Percentiles rank a stretch among this genome's conserved stretches.
phyloP scores from a whole-genome alignment of 768 basidiomycete genomes.

The Baorangia bicolor region DNA sequence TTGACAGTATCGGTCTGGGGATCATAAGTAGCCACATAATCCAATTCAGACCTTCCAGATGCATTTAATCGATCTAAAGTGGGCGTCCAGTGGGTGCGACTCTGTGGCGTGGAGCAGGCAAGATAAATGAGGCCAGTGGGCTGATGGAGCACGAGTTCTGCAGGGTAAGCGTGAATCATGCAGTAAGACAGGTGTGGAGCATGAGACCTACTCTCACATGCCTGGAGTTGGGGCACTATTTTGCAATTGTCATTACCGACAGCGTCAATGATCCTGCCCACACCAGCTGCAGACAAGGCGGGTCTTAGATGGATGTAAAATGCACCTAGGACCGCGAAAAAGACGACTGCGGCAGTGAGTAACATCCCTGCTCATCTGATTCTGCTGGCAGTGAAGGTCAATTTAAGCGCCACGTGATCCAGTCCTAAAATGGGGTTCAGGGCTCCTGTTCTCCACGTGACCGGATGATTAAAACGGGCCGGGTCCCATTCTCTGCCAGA shows the following conservation, averaged over 20 bases:
- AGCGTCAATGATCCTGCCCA: slow-evolving; percentile 43
- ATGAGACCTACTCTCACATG: slow-evolving; percentile 59
- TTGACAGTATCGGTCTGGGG: slow-evolving; percentile 44
- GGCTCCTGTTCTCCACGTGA: too few relatives aligned
- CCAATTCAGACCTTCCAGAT: slow-evolving; percentile 40
- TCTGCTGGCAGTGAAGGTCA: too few relatives aligned
- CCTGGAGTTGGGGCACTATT: slow-evolving; percentile 51
- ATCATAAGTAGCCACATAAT: slow-evolving; percentile 63
- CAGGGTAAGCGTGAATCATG: slow-evolving; percentile 9
- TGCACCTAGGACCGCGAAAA: slow-evolving; percentile 41
- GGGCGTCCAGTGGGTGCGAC: slow-evolving; percentile 55
- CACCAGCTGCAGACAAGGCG: slow-evolving; percentile 41
- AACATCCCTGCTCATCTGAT: too few relatives aligned
- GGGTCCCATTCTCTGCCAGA: too few relatives aligned
- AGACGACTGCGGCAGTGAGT: slow-evolving; percentile 19
- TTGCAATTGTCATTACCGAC: slow-evolving; percentile 51
- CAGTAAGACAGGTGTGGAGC: neutral
- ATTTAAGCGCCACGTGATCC: too few relatives aligned
- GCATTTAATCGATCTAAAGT: slow-evolving; percentile 34
- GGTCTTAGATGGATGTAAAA: slow-evolving; percentile 52
- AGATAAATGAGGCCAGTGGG: slow-evolving; percentile 58
- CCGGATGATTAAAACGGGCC: too few relatives aligned
- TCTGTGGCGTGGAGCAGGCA: slow-evolving; percentile 55
- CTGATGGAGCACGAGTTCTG: slow-evolving; percentile 61
- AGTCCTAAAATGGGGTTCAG: too few relatives aligned